Percentiles rank a stretch among this genome's conserved stretches.
Conservation (phyloP, 257 asterid genomes). For the Solanum microdontum region DNA sequence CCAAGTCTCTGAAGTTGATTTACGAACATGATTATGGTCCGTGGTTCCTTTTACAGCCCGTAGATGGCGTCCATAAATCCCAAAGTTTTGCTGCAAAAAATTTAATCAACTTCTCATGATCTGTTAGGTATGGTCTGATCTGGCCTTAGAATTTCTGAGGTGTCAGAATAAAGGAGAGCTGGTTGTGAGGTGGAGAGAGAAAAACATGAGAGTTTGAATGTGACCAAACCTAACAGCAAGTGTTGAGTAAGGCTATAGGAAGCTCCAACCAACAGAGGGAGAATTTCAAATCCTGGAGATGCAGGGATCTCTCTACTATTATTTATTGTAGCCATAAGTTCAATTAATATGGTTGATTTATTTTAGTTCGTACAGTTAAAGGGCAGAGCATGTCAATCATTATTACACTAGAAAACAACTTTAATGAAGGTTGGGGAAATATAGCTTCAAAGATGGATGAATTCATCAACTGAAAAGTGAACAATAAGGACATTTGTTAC, state of each 20-base stretch:
- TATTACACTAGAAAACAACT: background rate
- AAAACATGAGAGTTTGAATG: background rate
- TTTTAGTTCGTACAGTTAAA: background rate
- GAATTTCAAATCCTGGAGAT: background rate
- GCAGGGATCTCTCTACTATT: background rate
- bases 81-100: background rate
- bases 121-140: background rate
- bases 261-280: background rate
- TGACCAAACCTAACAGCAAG: background rate
- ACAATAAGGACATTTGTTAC: background rate
- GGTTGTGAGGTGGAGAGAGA: background rate
- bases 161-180: background rate
- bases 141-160: background rate
- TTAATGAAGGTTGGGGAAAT: background rate
- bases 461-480: background rate
- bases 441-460: background rate
- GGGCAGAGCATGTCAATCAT: background rate
- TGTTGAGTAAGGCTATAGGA: background rate
- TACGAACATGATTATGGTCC: background rate
- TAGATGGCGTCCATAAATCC: background rate
- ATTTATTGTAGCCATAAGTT: background rate
- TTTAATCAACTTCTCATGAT: background rate
- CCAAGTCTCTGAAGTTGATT: background rate
- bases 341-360: background rate
- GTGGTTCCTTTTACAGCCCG: background rate